Evolutionary conservation across 352 stramenopile genomes (phyloP).

Genomic region (Phytophthora cryptogea): DNA sequence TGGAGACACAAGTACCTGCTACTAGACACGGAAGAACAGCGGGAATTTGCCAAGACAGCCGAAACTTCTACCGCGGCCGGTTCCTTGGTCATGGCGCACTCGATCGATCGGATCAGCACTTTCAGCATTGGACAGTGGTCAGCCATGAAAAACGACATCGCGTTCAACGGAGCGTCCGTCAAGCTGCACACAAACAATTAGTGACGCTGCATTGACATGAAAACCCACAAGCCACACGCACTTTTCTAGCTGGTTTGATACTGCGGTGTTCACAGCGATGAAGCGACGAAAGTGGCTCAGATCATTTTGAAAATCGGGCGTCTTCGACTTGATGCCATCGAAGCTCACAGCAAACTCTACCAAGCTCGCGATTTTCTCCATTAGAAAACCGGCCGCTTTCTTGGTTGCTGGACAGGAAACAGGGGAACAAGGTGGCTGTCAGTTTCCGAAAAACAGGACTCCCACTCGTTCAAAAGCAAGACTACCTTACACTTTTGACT

Average conservation of each 20-base stretch:
- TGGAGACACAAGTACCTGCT: slow-evolving; percentile 11
- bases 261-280: slow-evolving; percentile 37
- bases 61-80: slow-evolving; percentile 38
- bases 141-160: slow-evolving; percentile 67
- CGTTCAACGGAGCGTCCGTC: slow-evolving; percentile 46
- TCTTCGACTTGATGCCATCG: slow-evolving; percentile 56
- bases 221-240: slow-evolving; percentile 2
- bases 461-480: neutral
- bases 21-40: slow-evolving; percentile 39
- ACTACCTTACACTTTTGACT: slow-evolving; percentile 45
- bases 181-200: slow-evolving; percentile 22
- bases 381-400: slow-evolving; percentile 43
- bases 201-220: neutral
- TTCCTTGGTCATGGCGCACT: slow-evolving; percentile 43
- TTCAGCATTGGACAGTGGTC: slow-evolving; percentile 68
- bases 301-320: slow-evolving; percentile 65
- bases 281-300: slow-evolving; percentile 63
- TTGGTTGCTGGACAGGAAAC: slow-evolving; percentile 28
- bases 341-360: slow-evolving; percentile 62
- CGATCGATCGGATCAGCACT: slow-evolving; percentile 47
- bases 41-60: slow-evolving; percentile 54
- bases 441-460: slow-evolving; percentile 2
- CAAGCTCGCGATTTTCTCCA: slow-evolving; percentile 59
- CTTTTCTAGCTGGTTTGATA: slow-evolving; percentile 58
- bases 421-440: slow-evolving; percentile 8